These are phyloP conservation scores for Tuber indicum DNA, from an alignment of 495 filamentous ascomycete genomes.

Conservation along the genomic window DNA sequence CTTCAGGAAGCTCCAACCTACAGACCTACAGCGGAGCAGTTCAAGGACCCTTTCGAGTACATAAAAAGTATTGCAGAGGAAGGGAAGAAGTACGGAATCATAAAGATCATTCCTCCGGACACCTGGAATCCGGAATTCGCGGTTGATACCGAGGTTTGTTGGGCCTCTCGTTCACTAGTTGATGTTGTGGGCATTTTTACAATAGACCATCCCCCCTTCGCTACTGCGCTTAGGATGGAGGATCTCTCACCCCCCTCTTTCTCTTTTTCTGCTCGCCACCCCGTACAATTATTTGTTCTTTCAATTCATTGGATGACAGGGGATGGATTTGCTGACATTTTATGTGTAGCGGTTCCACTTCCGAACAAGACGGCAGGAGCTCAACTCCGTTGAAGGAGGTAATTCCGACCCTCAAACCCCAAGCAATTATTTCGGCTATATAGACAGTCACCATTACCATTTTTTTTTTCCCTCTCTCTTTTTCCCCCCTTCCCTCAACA, in stretches of 20 bases:
- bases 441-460: slow-evolving; percentile 31
- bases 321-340: slow-evolving; percentile 37
- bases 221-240: not conserved
- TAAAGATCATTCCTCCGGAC: slow-evolving; percentile 90
- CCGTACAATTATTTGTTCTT: slow-evolving; percentile 10
- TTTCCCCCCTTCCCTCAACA: slow-evolving; percentile 2
- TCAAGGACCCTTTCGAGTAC: slow-evolving; percentile 86
- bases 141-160: slow-evolving; percentile 88
- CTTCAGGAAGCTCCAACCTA: slow-evolving; percentile 89
- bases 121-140: slow-evolving; percentile 91
- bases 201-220: slow-evolving; percentile 4
- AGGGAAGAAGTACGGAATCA: slow-evolving; percentile 77
- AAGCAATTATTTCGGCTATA: slow-evolving; percentile 42
- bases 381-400: slow-evolving; percentile 99
- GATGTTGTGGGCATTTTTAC: slow-evolving; percentile 13
- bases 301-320: slow-evolving; percentile 14
- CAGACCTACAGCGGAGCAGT: slow-evolving; percentile 85
- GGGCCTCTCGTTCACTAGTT: slow-evolving; percentile 14
- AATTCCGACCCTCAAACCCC: slow-evolving; percentile 46
- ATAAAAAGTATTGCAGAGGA: slow-evolving; percentile 83
- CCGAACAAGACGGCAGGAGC: slow-evolving; percentile 88
- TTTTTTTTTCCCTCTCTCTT: slow-evolving; percentile 3
- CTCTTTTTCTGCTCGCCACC: slow-evolving; percentile 10
- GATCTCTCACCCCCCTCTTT: slow-evolving; percentile 27
- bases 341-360: slow-evolving; percentile 81